Percentiles rank a stretch among this genome's conserved stretches.
phyloP scores from a whole-genome alignment of 2,329 filamentous ascomycete species.

The Teratosphaeria epicoccoides region DNA sequence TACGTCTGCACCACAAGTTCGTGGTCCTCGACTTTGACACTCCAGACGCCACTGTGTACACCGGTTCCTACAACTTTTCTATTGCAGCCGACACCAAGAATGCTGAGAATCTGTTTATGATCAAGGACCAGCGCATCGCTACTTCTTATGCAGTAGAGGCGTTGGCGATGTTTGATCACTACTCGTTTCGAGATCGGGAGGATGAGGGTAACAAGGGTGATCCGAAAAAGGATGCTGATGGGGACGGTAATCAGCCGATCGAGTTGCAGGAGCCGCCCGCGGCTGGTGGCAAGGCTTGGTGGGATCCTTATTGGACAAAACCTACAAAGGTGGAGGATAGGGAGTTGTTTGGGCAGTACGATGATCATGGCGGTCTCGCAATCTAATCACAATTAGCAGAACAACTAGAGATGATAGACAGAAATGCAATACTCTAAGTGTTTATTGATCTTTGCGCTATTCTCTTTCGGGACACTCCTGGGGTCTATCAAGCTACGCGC shows the following conservation, averaged over 20 bases:
- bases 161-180: neutral
- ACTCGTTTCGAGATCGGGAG: neutral
- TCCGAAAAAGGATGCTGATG: neutral
- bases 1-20: neutral
- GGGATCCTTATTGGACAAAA: neutral
- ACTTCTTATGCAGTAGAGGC: neutral
- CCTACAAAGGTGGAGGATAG: neutral
- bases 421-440: neutral
- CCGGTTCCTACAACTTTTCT: neutral
- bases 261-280: neutral
- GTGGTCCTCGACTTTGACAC: neutral
- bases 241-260: neutral
- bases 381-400: no score
- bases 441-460: neutral
- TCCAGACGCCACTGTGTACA: neutral
- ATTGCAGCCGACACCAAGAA: neutral
- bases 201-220: neutral
- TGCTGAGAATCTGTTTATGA: neutral
- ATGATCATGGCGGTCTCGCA: no score
- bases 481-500: neutral
- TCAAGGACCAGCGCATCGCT: neutral
- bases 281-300: neutral
- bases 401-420: neutral
- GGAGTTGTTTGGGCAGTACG: neutral
- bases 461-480: neutral